These are phyloP conservation scores for Pigoraptor vietnamica DNA, from an alignment of 78 protist genomes.

Conservation along the genomic window DNA sequence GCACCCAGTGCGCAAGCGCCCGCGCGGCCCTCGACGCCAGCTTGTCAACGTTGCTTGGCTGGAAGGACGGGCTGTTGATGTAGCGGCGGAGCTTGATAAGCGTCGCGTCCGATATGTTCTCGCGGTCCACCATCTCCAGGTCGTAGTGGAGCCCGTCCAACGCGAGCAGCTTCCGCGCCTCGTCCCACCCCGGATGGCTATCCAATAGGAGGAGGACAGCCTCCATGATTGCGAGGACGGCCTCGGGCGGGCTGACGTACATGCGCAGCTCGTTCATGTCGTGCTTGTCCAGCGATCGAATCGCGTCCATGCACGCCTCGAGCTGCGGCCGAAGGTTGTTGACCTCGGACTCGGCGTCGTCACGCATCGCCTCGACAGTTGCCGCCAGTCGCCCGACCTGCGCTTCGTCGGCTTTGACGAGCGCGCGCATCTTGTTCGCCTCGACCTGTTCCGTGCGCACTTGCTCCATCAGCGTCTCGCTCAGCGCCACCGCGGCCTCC, in stretches of 20 bases:
- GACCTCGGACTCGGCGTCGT: conserved; percentile 50
- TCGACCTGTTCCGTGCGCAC: not conserved
- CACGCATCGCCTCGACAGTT: conserved; percentile 22
- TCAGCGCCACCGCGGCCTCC: not conserved
- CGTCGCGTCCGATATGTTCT: conserved; percentile 37
- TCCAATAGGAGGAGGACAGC: conserved; percentile 62
- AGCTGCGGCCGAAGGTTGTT: conserved; percentile 52
- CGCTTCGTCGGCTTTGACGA: conserved; percentile 20
- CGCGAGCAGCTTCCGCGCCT: conserved; percentile 54
- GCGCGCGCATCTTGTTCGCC: not conserved
- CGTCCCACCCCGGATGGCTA: conserved; percentile 49
- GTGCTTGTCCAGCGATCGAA: conserved; percentile 37
- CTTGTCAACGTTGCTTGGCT: conserved; percentile 45
- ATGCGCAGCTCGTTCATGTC: conserved; percentile 51
- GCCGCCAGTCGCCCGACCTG: conserved; percentile 22
- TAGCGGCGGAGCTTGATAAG: conserved; percentile 17
- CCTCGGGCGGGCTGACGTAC: conserved; percentile 44
- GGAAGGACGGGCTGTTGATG: conserved; percentile 30
- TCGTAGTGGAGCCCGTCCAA: conserved; percentile 41
- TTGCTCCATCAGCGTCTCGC: not conserved
- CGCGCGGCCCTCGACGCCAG: conserved; percentile 52
- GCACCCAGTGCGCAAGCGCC: conserved; percentile 79
- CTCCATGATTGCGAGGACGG: conserved; percentile 63
- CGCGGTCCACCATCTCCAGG: conserved; percentile 57
- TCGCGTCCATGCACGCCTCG: conserved; percentile 46